These are phyloP conservation scores for Aspergillus bombycis DNA, from an alignment of 2,329 filamentous ascomycete genomes.

Conservation along the genomic window DNA sequence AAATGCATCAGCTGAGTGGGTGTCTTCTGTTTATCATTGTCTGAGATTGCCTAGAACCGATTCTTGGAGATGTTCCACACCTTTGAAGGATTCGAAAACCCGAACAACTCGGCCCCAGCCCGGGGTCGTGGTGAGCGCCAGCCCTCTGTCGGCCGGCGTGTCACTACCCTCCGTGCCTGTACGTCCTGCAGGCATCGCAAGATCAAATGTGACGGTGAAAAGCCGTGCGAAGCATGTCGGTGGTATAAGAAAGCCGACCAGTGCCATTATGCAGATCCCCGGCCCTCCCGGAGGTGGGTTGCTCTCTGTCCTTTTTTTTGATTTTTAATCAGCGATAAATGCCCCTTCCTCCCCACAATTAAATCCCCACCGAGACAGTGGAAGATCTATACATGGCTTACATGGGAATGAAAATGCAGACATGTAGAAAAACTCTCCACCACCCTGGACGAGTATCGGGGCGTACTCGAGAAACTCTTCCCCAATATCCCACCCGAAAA, in stretches of 20 bases:
- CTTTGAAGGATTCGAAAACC: conserved; percentile 46
- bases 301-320: conserved; percentile 4
- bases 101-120: conserved; percentile 30
- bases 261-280: conserved; percentile 80
- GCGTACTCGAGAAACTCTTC: conserved; percentile 64
- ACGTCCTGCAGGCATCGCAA: conserved; percentile 79
- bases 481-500: conserved; percentile 59
- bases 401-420: conserved; percentile 21
- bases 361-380: neutral
- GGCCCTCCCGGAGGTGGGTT: conserved; percentile 74
- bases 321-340: neutral
- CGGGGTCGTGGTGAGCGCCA: conserved; percentile 39
- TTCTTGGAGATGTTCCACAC: conserved; percentile 44
- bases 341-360: neutral
- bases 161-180: conserved; percentile 59
- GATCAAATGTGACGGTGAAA: conserved; percentile 80
- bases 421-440: conserved; percentile 63
- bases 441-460: conserved; percentile 67
- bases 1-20: conserved; percentile 20
- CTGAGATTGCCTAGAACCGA: neutral
- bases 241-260: conserved; percentile 79
- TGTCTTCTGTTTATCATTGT: conserved; percentile 6
- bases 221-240: conserved; percentile 80
- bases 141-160: conserved; percentile 37
- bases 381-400: conserved; percentile 20